Evolutionary conservation across 345 rosid genomes (phyloP).

Genomic region (Salix dunnii): DNA sequence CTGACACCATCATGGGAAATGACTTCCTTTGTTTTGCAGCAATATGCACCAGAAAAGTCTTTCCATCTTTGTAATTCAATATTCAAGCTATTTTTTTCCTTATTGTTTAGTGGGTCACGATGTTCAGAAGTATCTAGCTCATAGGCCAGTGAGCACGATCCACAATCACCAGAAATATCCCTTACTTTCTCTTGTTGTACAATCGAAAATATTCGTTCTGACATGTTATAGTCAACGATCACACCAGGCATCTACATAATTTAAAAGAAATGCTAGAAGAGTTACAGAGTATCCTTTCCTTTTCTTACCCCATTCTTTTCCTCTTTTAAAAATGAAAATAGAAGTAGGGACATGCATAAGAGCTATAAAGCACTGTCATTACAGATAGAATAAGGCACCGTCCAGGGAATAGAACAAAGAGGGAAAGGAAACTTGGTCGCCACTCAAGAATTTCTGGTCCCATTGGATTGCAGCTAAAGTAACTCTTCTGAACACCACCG

Average conservation of each 20-base stretch:
- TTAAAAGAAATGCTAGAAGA: background rate
- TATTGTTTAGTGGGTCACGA: conserved; percentile 12
- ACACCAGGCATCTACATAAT: conserved; percentile 75
- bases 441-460: too few species aligned
- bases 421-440: too few species aligned
- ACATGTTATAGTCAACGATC: conserved; percentile 76
- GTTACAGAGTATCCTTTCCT: background rate
- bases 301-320: too few species aligned
- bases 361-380: too few species aligned
- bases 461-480: too few species aligned
- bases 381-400: too few species aligned
- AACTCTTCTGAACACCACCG: too few species aligned
- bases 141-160: conserved; percentile 18
- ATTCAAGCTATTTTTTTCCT: conserved; percentile 16
- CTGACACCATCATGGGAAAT: conserved; percentile 66
- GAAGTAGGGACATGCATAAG: too few species aligned
- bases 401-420: too few species aligned
- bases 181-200: conserved; percentile 61
- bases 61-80: conserved; percentile 41
- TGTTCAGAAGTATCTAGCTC: conserved; percentile 17
- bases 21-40: conserved; percentile 69
- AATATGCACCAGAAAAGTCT: conserved; percentile 49
- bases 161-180: conserved; percentile 28
- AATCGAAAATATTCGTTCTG: conserved; percentile 46
- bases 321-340: background rate